A percentile compares a stretch with the other conserved stretches of the same genome.
Evolutionary conservation across 2,329 filamentous ascomycete species (phyloP).

Genomic region (Alternaria sp.): DNA sequence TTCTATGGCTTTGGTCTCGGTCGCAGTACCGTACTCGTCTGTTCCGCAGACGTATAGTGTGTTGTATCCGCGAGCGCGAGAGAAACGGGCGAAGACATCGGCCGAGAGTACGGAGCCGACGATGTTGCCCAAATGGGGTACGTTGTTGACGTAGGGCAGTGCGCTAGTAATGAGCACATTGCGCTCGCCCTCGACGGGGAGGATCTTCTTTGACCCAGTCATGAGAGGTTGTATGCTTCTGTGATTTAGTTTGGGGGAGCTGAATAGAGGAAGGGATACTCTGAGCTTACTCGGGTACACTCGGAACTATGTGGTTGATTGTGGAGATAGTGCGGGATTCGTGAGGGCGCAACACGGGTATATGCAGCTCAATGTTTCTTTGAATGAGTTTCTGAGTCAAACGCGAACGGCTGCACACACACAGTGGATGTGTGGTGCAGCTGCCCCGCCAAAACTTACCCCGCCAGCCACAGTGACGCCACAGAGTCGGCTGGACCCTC

Average conservation of each 20-base stretch:
- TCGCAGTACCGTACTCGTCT: constrained; percentile 95
- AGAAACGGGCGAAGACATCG: constrained; percentile 79
- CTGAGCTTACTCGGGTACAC: neutral
- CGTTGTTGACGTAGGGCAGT: constrained; percentile 82
- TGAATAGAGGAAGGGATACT: no score
- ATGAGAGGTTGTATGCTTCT: constrained; percentile 21
- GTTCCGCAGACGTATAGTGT: constrained; percentile 88
- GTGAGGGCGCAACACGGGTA: neutral
- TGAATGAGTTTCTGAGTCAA: constrained; percentile 33
- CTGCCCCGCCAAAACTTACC: constrained; percentile 37
- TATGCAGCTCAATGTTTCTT: constrained; percentile 16
- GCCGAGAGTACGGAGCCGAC: constrained; percentile 74
- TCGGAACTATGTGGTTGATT: neutral
- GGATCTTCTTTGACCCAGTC: constrained; percentile 53
- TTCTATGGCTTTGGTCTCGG: constrained; percentile 93
- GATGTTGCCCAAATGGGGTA: constrained; percentile 72
- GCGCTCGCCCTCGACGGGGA: constrained; percentile 67
- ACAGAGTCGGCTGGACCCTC: constrained; percentile 17
- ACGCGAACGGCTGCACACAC: constrained; percentile 17
- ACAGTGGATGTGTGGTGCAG: constrained; percentile 17
- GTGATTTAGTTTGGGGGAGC: neutral
- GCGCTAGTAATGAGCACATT: constrained; percentile 93
- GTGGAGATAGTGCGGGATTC: neutral
- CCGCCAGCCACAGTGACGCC: constrained; percentile 29
- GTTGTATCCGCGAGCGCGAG: constrained; percentile 78